Conservation (phyloP, 371 early-diverging fungal genomes). For the Mortierella polycephala region DNA sequence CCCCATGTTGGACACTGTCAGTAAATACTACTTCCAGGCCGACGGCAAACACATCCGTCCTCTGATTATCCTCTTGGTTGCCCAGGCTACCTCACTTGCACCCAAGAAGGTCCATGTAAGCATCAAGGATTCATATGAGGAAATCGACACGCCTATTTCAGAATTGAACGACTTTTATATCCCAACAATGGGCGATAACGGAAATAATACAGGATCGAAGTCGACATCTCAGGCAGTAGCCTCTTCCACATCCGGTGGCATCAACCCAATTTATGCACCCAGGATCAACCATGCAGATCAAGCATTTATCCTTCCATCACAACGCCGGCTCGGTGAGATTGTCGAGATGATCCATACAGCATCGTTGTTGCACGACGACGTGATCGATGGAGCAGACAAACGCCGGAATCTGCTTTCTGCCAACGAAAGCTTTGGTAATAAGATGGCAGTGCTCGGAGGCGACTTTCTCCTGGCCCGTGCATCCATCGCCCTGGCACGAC, state of each 20-base stretch:
- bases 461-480: slow-evolving; percentile 95
- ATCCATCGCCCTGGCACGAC: slow-evolving; percentile 87
- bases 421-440: slow-evolving; percentile 93
- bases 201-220: slow-evolving; percentile 42
- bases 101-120: slow-evolving; percentile 57
- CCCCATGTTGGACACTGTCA: slow-evolving; percentile 88
- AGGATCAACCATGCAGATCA: slow-evolving; percentile 31
- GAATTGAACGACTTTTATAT: slow-evolving; percentile 42
- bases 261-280: slow-evolving; percentile 60
- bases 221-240: slow-evolving; percentile 24
- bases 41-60: slow-evolving; percentile 96
- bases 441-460: slow-evolving; percentile 95
- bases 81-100: slow-evolving; percentile 85
- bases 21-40: slow-evolving; percentile 88
- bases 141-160: slow-evolving; percentile 64
- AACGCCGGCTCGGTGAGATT: slow-evolving; percentile 93
- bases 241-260: slow-evolving; percentile 16
- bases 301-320: slow-evolving; percentile 82
- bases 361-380: slow-evolving; percentile 95
- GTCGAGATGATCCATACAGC: slow-evolving; percentile 98
- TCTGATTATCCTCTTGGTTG: slow-evolving; percentile 87
- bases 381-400: slow-evolving; percentile 79
- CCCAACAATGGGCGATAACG: slow-evolving; percentile 19
- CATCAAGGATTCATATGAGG: slow-evolving; percentile 58
- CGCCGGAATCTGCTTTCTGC: slow-evolving; percentile 81